phyloP scores from a whole-genome alignment of 345 rosid species.

The Citrus australasica region DNA sequence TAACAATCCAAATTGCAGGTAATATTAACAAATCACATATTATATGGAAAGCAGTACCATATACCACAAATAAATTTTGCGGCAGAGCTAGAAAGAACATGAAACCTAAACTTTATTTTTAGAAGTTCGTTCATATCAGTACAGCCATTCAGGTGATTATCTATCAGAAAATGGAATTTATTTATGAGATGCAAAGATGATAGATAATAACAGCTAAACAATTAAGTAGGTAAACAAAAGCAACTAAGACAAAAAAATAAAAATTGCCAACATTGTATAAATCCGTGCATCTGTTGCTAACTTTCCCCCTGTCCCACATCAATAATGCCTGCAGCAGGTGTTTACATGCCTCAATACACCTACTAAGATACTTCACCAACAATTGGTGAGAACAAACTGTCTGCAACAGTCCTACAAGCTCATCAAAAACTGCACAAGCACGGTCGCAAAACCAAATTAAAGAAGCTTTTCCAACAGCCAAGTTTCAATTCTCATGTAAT shows the following conservation, averaged over 20 bases:
- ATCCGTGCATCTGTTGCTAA: background rate
- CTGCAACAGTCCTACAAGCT: background rate
- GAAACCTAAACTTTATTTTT: background rate
- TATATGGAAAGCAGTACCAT: background rate
- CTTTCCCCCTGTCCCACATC: background rate
- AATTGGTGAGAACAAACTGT: background rate
- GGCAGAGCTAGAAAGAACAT: background rate
- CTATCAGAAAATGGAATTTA: background rate
- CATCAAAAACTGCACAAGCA: background rate
- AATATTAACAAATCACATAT: background rate
- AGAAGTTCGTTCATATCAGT: background rate
- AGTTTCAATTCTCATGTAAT: background rate
- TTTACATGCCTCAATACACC: background rate
- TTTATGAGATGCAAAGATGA: background rate
- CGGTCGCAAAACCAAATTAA: background rate
- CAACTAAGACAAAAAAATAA: background rate
- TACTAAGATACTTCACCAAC: background rate
- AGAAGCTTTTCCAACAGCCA: background rate
- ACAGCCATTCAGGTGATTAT: background rate
- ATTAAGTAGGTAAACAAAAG: background rate
- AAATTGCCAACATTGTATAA: background rate
- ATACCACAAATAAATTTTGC: background rate
- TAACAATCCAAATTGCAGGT: constrained; percentile 7
- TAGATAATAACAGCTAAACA: background rate
- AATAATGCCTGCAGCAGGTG: background rate